Evolutionary conservation across 2,329 filamentous ascomycete species (phyloP).

Genomic region (Cryphonectria japonica): DNA sequence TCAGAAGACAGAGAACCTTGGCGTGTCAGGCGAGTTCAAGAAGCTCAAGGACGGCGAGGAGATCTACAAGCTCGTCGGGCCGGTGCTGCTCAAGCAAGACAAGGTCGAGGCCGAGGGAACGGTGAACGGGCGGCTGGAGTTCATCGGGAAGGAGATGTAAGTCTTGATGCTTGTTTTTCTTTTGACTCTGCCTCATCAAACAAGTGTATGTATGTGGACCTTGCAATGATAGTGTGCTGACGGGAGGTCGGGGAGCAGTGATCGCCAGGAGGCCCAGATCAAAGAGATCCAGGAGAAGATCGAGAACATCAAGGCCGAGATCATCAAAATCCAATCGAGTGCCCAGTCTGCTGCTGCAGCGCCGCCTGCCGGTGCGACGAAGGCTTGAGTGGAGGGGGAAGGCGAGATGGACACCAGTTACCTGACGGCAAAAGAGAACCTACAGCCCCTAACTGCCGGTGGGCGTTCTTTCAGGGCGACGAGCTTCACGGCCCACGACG

Average conservation of each 20-base stretch:
- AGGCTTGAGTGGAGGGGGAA: constrained; percentile 37
- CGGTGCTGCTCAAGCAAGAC: constrained; percentile 92
- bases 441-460: background rate
- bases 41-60: constrained; percentile 78
- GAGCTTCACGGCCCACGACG: background rate
- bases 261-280: constrained; percentile 53
- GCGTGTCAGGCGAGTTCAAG: constrained; percentile 89
- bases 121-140: constrained; percentile 87
- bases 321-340: constrained; percentile 58
- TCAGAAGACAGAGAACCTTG: constrained; percentile 89
- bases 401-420: background rate
- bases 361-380: constrained; percentile 30
- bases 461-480: background rate
- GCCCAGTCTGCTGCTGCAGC: constrained; percentile 40
- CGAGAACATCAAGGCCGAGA: constrained; percentile 63
- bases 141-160: constrained; percentile 92
- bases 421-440: background rate
- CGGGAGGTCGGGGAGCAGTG: constrained; percentile 31
- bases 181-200: too few species aligned
- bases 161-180: constrained; percentile 37
- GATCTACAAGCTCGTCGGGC: constrained; percentile 95
- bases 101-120: constrained; percentile 87
- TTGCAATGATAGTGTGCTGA: constrained; percentile 28
- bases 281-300: constrained; percentile 59
- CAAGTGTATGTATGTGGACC: too few species aligned